These are phyloP conservation scores for Fagopyrum tataricum DNA, from an alignment of 148 eudicot genomes.

Conservation along the genomic window DNA sequence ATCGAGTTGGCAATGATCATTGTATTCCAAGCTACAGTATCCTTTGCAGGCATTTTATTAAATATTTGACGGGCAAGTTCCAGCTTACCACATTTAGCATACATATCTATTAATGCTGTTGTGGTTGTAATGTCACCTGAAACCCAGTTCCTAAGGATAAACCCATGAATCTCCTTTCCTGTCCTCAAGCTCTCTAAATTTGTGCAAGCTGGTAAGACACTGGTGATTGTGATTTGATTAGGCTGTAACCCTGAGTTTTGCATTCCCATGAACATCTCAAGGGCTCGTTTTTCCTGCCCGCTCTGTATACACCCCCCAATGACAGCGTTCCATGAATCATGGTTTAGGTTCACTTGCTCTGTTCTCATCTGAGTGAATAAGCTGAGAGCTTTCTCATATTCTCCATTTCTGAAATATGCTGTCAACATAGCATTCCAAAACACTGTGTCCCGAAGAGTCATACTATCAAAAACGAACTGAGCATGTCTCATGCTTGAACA, in stretches of 20 bases:
- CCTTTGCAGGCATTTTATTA: slow-evolving; percentile 42
- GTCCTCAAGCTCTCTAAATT: slow-evolving; percentile 49
- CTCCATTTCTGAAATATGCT: slow-evolving; percentile 55
- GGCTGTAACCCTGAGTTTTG: slow-evolving; percentile 50
- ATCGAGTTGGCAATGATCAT: slow-evolving; percentile 61
- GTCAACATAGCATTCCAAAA: slow-evolving; percentile 64
- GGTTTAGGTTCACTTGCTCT: slow-evolving; percentile 33
- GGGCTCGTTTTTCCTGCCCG: slow-evolving; percentile 43
- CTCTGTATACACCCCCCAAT: slow-evolving; percentile 60
- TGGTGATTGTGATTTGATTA: slow-evolving; percentile 57
- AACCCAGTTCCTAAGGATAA: slow-evolving; percentile 40
- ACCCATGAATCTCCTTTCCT: slow-evolving; percentile 71
- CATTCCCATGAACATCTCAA: slow-evolving; percentile 52
- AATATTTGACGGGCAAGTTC: slow-evolving; percentile 44
- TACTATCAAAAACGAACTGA: slow-evolving; percentile 43
- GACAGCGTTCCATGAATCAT: slow-evolving; percentile 74
- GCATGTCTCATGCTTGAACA: slow-evolving; percentile 56
- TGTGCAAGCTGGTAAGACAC: slow-evolving; percentile 57
- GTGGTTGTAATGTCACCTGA: slow-evolving; percentile 40
- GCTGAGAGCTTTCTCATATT: slow-evolving; percentile 39
- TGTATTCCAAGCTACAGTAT: slow-evolving; percentile 70
- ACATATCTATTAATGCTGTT: slow-evolving; percentile 65
- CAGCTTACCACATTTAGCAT: slow-evolving; percentile 73
- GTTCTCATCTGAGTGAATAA: slow-evolving; percentile 38
- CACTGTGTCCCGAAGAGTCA: slow-evolving; percentile 40